A percentile compares a stretch with the other conserved stretches of the same genome.
Conservation (phyloP, 495 filamentous ascomycete genomes). For the Penicillium paxilli region DNA sequence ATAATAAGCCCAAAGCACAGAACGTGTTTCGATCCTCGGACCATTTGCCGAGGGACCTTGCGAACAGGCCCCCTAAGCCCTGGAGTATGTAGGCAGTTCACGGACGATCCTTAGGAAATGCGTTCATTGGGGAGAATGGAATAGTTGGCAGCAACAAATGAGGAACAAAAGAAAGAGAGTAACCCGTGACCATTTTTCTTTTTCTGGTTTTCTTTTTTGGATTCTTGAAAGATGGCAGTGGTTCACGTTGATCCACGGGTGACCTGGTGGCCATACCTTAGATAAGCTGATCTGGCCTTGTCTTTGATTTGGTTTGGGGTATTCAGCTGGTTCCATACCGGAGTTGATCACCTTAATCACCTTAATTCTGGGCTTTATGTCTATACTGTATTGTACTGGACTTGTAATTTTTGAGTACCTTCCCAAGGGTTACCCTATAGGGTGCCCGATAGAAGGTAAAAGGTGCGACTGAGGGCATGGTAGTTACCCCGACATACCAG, state of each 20-base stretch:
- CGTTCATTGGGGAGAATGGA: neutral
- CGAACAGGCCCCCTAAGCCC: neutral
- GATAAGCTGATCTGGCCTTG: conserved; percentile 7
- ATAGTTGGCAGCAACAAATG: too few relatives aligned
- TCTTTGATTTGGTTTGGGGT: neutral
- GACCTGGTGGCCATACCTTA: conserved; percentile 11
- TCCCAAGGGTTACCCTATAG: too few relatives aligned
- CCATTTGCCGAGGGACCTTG: neutral
- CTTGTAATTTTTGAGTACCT: too few relatives aligned
- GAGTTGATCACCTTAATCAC: too few relatives aligned
- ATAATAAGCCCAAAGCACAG: neutral
- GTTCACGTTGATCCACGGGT: conserved; percentile 5
- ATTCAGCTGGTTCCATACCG: too few relatives aligned
- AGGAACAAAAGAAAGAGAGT: too few relatives aligned
- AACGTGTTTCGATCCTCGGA: neutral
- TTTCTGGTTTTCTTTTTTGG: neutral
- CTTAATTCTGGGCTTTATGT: too few relatives aligned
- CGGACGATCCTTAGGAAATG: neutral
- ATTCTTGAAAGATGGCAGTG: neutral
- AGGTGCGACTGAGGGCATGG: too few relatives aligned
- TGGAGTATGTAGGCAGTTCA: neutral
- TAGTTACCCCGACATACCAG: too few relatives aligned
- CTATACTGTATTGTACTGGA: too few relatives aligned
- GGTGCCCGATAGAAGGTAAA: too few relatives aligned
- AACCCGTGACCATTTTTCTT: neutral